Evolutionary conservation across 2,329 filamentous ascomycete species (phyloP), one percentile per base, ranked within the genome.

Genomic region (Penicillium sp.): DNA sequence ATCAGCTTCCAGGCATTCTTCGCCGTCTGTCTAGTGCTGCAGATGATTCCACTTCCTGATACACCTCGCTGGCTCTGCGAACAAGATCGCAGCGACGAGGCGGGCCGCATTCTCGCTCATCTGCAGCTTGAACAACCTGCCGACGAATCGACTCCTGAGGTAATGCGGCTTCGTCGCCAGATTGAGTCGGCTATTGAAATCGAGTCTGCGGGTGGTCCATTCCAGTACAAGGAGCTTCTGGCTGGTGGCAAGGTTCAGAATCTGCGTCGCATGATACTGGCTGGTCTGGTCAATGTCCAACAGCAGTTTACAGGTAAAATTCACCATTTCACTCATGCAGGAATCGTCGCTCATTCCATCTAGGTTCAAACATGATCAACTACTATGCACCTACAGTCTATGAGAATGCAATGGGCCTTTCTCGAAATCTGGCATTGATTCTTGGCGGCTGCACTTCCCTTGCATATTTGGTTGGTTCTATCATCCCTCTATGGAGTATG

Each of bases 391-490:
- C 77, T 0, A 63, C 72, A 0, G 71, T 79, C 20, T 75, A 75
- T 45, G 63, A 76, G 42, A 59, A 70, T 1, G 71, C 68, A 9
- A 76, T 79, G 70, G 60, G 67, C 2, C 57, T 79, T 4, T 67
- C 68, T 12, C 74, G 78, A 1, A 75, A 81, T n/a, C 67, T 84
- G 31, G 79, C 81, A 29, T 69, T 84, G 37, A 75, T 85, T 5
- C 70, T 85, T 1, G 81, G 80, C 22, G 82, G 82, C 3, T 74
- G 69, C 49, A 73, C 70, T 27, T 71, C 71, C 22, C 68, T 69
- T 45, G 74, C 70, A 0, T 79, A 76, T 51, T 63, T 78, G 8
- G 67, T 75, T 14, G 75, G 74, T 7, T 75, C 72, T 0, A 65
- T 71, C 2, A 77, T 78, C 50, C 75, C 77, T 0, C 63, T 78